A percentile compares a stretch with the other conserved stretches of the same genome.
Conservation (phyloP, 371 early-diverging fungal genomes). For the Mucor mucedo region DNA sequence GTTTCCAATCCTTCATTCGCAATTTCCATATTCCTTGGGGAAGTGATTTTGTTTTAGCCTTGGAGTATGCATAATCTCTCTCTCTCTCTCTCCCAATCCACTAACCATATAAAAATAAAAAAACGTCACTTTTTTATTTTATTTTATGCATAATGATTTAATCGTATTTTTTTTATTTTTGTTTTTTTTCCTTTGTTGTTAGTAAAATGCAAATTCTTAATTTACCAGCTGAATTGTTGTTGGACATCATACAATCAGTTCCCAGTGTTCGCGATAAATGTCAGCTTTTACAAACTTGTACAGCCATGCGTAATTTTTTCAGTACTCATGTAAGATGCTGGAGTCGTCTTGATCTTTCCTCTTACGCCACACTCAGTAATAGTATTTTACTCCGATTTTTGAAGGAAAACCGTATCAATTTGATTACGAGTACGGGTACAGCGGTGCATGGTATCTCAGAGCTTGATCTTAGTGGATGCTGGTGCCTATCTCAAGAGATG, state of each 20-base stretch:
- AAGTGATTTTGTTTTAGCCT: constrained; percentile 71
- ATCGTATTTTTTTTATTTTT: not conserved
- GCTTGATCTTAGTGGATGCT: constrained; percentile 45
- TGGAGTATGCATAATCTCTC: constrained; percentile 53
- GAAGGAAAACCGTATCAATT: constrained; percentile 23
- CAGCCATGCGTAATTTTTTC: constrained; percentile 25
- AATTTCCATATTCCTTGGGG: constrained; percentile 77
- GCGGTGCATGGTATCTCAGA: not conserved
- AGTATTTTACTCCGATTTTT: constrained; percentile 31
- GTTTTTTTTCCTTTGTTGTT: not conserved
- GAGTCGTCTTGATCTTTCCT: constrained; percentile 43
- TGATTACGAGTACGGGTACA: constrained; percentile 3
- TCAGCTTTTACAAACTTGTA: constrained; percentile 33
- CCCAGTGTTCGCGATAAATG: constrained; percentile 35
- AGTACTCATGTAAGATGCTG: constrained; percentile 34
- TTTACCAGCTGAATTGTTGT: constrained; percentile 32
- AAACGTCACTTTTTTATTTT: no score
- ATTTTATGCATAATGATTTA: no score
- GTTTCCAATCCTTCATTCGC: constrained; percentile 59
- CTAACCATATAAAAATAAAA: no score
- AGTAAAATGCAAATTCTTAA: constrained; percentile 11
- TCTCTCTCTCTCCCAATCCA: no score
- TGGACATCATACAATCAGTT: constrained; percentile 24
- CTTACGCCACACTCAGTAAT: constrained; percentile 27
- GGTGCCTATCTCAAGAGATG: constrained; percentile 33